These are phyloP conservation scores for Beauveria sp. DNA, from an alignment of 2,329 filamentous ascomycete species.

Conservation along the genomic window DNA sequence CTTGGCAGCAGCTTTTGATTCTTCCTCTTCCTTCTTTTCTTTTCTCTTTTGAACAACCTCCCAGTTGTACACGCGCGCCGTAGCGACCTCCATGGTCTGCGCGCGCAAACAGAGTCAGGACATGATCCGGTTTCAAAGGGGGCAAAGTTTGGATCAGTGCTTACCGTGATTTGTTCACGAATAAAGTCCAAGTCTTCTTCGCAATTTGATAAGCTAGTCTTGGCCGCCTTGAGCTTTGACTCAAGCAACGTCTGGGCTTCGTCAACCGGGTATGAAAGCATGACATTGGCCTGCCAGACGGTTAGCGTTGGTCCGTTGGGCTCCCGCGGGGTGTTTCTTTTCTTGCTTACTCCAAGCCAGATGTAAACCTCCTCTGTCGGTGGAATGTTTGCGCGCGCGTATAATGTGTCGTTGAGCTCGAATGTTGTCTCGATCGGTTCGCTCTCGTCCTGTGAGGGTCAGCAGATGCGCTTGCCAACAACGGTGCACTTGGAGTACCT, in stretches of 20 bases:
- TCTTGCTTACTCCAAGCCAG: conserved; percentile 71
- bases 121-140: not conserved
- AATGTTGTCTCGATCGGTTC: conserved; percentile 87
- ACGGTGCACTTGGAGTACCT: conserved; percentile 37
- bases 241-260: conserved; percentile 76
- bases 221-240: conserved; percentile 71
- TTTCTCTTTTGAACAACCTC: conserved; percentile 93
- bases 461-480: conserved; percentile 8
- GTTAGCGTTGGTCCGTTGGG: conserved; percentile 17
- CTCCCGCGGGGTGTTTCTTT: too few relatives aligned
- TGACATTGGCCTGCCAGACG: conserved; percentile 75
- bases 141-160: not conserved
- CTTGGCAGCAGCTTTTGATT: conserved; percentile 30
- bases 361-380: conserved; percentile 88
- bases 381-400: conserved; percentile 76
- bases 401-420: conserved; percentile 93
- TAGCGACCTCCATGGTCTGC: conserved; percentile 92
- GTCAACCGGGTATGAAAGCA: conserved; percentile 86
- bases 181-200: conserved; percentile 96
- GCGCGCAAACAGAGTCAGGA: not conserved
- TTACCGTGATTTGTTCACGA: conserved; percentile 89
- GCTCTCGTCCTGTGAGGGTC: conserved; percentile 34
- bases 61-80: conserved; percentile 98
- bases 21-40: conserved; percentile 63
- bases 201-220: conserved; percentile 74